A percentile compares a stretch with the other conserved stretches of the same genome.
phyloP scores from a whole-genome alignment of 2,329 filamentous ascomycete genomes.

The Colletotrichum australisinense region DNA sequence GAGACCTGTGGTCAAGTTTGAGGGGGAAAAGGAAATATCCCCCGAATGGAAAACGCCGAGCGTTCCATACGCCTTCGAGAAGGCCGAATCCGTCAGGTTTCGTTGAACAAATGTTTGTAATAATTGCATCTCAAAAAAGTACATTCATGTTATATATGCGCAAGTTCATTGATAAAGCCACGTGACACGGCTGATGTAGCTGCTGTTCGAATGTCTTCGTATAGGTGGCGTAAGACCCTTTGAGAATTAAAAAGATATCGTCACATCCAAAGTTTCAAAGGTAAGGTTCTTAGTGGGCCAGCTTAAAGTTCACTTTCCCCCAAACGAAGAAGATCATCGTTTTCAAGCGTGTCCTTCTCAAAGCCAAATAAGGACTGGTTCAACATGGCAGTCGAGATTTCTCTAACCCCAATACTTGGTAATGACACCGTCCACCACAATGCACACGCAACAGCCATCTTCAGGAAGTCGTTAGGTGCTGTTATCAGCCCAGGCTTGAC shows the following conservation, averaged over 20 bases:
- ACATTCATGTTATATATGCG: too few species aligned
- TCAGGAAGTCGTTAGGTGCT: neutral
- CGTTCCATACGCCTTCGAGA: conserved; percentile 23
- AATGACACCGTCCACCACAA: conserved; percentile 41
- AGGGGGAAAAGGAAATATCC: conserved; percentile 11
- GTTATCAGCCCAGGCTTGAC: conserved; percentile 57
- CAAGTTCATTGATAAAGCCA: too few species aligned
- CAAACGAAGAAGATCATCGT: conserved; percentile 51
- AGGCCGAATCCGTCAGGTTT: conserved; percentile 8
- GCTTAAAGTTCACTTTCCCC: neutral
- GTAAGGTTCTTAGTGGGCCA: too few species aligned
- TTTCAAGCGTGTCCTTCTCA: conserved; percentile 56
- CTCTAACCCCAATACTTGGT: conserved; percentile 47
- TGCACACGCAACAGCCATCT: conserved; percentile 38
- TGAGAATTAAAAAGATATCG: too few species aligned
- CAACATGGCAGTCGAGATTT: conserved; percentile 56
- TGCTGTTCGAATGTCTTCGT: too few species aligned
- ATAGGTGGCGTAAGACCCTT: too few species aligned
- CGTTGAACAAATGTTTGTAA: neutral
- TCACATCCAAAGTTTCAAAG: too few species aligned
- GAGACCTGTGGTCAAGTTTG: conserved; percentile 17
- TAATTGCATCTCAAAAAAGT: too few species aligned
- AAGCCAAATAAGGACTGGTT: conserved; percentile 57
- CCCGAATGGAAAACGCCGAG: conserved; percentile 24
- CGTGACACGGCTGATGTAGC: too few species aligned